Evolutionary conservation across 1,284 basidiomycete species (phyloP).

Genomic region (Ganoderma multipileum): DNA sequence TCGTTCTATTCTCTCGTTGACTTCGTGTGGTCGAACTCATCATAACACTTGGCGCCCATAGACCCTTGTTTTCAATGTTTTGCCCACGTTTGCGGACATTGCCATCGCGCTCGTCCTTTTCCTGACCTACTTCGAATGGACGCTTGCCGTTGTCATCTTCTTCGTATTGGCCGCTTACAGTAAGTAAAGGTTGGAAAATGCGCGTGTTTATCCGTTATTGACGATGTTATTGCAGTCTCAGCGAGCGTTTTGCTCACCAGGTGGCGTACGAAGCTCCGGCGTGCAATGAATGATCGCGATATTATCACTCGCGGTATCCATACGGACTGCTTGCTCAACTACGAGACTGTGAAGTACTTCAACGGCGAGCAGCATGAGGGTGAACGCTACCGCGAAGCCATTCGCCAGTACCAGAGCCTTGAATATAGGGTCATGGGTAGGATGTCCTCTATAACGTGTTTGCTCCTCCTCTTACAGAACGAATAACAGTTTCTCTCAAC

Average conservation of each 20-base stretch:
- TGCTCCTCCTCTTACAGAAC: background rate
- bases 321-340: conserved; percentile 82
- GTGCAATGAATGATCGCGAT: conserved; percentile 82
- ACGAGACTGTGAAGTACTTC: conserved; percentile 89
- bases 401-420: conserved; percentile 77
- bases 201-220: background rate
- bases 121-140: conserved; percentile 70
- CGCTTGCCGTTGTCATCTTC: conserved; percentile 74
- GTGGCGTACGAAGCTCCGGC: conserved; percentile 74
- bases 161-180: conserved; percentile 80
- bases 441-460: conserved; percentile 27
- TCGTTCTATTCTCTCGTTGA: background rate
- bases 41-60: conserved; percentile 31
- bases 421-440: conserved; percentile 79
- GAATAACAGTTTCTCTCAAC: conserved; percentile 68
- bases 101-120: conserved; percentile 72
- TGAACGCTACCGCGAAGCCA: conserved; percentile 74
- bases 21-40: background rate
- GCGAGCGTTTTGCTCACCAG: conserved; percentile 72
- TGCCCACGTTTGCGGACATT: conserved; percentile 85
- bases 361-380: conserved; percentile 84
- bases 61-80: conserved; percentile 79
- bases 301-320: conserved; percentile 79
- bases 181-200: conserved; percentile 41
- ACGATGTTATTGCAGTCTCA: conserved; percentile 49